Conservation (phyloP, 2,329 filamentous ascomycete species). For the Fusarium bactridioides region DNA sequence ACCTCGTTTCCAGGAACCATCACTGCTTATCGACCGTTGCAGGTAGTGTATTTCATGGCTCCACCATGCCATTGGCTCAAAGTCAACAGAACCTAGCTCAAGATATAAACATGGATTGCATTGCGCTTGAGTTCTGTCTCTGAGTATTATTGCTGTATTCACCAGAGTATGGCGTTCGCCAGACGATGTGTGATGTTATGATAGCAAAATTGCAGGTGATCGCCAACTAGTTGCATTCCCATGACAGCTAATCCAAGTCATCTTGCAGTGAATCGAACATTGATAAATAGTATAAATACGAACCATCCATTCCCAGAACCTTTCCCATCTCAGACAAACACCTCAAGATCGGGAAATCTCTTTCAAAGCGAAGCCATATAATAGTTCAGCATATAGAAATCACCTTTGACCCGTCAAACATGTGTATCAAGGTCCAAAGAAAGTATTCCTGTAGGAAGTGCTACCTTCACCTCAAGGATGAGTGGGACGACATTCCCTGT, state of each 20-base stretch:
- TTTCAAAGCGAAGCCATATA: too few relatives aligned
- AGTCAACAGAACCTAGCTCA: background rate
- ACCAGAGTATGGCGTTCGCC: background rate
- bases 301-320: too few relatives aligned
- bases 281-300: background rate
- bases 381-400: background rate
- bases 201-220: background rate
- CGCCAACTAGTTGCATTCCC: accelerated
- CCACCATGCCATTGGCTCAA: background rate
- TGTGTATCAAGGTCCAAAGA: background rate
- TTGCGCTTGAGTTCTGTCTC: background rate
- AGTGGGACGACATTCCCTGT: background rate
- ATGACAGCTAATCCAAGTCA: background rate
- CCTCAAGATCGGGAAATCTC: background rate
- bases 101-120: background rate
- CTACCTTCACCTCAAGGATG: background rate
- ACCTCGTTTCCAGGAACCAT: too few relatives aligned
- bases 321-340: too few relatives aligned
- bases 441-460: background rate
- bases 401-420: accelerated
- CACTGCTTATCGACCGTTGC: too few relatives aligned
- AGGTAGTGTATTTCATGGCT: too few relatives aligned
- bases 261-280: background rate
- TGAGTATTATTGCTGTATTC: background rate
- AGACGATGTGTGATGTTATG: background rate